A percentile compares a stretch with the other conserved stretches of the same genome.
phyloP scores from a whole-genome alignment of 2,329 filamentous ascomycete species.

The Sarocladium oryzae region DNA sequence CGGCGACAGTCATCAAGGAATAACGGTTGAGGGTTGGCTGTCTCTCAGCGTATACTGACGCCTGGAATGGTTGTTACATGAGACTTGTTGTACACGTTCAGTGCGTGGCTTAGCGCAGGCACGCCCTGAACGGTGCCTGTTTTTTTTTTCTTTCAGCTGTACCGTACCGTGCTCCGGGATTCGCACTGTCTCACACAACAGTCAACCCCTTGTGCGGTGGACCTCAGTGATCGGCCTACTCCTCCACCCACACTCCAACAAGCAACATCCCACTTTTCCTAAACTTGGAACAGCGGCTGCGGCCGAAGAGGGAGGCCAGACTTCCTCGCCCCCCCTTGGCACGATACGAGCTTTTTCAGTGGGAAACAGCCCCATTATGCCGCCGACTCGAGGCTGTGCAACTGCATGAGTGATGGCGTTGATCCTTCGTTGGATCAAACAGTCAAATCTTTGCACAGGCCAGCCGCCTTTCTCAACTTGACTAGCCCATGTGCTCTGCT shows the following conservation, averaged over 20 bases:
- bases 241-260: conserved; percentile 7
- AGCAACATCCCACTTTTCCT: not conserved
- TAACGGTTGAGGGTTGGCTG: not conserved
- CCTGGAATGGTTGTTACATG: too few relatives aligned
- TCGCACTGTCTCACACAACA: conserved; percentile 3
- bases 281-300: conserved; percentile 9
- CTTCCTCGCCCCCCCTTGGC: not conserved
- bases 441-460: too few relatives aligned
- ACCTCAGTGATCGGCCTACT: conserved; percentile 5
- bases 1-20: not conserved
- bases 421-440: not conserved
- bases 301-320: conserved; percentile 5
- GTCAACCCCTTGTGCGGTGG: too few relatives aligned
- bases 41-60: not conserved
- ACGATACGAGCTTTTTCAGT: conserved; percentile 6
- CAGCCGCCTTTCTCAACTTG: too few relatives aligned
- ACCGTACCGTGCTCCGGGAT: not conserved
- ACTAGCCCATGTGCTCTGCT: too few relatives aligned
- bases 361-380: not conserved
- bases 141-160: not conserved
- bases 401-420: not conserved
- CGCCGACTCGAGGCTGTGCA: conserved; percentile 1
- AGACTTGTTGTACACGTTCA: too few relatives aligned
- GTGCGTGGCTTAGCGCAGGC: not conserved
- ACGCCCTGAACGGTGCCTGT: not conserved